These are phyloP conservation scores for Collybiopsis confluens DNA, from an alignment of 768 basidiomycete genomes.

Conservation along the genomic window DNA sequence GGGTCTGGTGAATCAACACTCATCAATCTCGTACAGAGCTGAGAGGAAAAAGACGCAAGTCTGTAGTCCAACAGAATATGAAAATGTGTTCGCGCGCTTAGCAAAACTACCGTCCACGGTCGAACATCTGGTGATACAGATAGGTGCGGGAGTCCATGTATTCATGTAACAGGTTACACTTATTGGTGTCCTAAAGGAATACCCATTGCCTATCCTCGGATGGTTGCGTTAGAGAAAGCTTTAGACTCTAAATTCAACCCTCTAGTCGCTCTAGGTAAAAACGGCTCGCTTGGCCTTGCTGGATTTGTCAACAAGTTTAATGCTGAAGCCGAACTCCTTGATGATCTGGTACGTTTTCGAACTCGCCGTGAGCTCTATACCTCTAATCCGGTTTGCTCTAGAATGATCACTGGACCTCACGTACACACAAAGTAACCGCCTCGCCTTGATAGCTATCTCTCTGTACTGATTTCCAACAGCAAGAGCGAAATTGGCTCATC, in stretches of 20 bases:
- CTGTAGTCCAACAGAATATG: constrained; percentile 71
- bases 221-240: constrained; percentile 81
- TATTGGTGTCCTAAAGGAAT: constrained; percentile 39
- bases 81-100: constrained; percentile 64
- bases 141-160: constrained; percentile 42
- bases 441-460: neutral
- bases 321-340: constrained; percentile 87
- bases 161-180: neutral
- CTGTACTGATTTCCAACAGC: constrained; percentile 35
- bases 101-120: constrained; percentile 55
- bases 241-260: constrained; percentile 85
- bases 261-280: constrained; percentile 66
- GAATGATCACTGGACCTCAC: constrained; percentile 94
- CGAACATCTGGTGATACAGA: constrained; percentile 80
- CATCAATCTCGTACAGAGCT: constrained; percentile 58
- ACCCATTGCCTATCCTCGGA: constrained; percentile 88
- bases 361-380: neutral
- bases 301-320: constrained; percentile 91
- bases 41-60: constrained; percentile 83
- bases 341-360: constrained; percentile 65
- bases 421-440: constrained; percentile 59
- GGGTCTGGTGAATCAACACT: no score
- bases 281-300: constrained; percentile 61
- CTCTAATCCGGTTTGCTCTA: constrained; percentile 20
- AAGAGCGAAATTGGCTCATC: constrained; percentile 89